Conservation (phyloP, 352 stramenopile species). For the Globisporangium irregulare region DNA sequence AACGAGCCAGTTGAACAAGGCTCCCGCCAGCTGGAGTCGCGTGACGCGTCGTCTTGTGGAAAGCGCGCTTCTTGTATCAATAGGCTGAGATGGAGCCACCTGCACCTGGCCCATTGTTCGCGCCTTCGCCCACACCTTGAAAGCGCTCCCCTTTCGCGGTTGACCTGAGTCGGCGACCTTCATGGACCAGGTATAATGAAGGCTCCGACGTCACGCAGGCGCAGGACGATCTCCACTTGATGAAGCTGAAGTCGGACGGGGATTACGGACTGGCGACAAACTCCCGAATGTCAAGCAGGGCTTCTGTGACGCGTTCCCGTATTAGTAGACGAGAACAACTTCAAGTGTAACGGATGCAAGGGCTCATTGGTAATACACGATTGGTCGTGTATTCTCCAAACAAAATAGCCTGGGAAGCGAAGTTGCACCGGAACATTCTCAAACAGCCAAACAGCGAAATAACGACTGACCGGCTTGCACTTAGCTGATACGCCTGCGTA, state of each 20-base stretch:
- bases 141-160: no score
- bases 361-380: background rate
- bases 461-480: background rate
- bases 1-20: slow-evolving; percentile 1
- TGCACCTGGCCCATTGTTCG: background rate
- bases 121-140: background rate
- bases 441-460: background rate
- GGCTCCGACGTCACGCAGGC: background rate
- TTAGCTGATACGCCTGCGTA: background rate
- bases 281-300: background rate
- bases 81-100: background rate
- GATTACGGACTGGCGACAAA: background rate
- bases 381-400: background rate
- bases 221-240: background rate
- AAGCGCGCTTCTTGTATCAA: background rate
- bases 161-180: slow-evolving; percentile 2
- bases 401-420: background rate
- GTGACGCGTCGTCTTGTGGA: background rate
- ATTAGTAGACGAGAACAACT: background rate
- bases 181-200: background rate
- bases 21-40: background rate
- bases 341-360: background rate
- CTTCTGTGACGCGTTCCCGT: background rate
- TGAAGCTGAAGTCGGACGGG: background rate
- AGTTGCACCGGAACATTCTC: background rate